These are phyloP conservation scores for Echites panduratus DNA, from an alignment of 257 asterid genomes.

Conservation along the genomic window DNA sequence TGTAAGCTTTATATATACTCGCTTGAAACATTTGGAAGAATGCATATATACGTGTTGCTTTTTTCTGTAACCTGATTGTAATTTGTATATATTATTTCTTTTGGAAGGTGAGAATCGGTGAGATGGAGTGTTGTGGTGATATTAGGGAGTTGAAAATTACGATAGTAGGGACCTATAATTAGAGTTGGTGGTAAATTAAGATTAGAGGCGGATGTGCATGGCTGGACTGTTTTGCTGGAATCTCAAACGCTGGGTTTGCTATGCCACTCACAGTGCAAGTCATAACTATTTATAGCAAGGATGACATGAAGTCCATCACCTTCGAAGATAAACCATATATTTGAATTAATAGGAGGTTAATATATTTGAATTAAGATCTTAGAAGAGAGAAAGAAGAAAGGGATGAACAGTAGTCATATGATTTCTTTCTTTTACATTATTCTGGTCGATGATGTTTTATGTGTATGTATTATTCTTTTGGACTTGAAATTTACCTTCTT, in stretches of 20 bases:
- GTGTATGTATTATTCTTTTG: not conserved
- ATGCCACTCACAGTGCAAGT: too few species aligned
- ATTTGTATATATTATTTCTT: too few species aligned
- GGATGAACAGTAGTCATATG: not conserved
- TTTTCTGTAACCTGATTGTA: not conserved
- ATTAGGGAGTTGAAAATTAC: not conserved
- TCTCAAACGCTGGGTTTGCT: too few species aligned
- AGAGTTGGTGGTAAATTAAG: not conserved
- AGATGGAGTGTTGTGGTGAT: not conserved
- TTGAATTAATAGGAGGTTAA: not conserved
- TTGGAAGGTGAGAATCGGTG: not conserved
- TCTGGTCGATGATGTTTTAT: not conserved
- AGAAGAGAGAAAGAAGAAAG: not conserved
- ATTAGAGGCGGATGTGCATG: not conserved
- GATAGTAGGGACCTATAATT: not conserved
- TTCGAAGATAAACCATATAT: too few species aligned
- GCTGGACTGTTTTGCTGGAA: not conserved
- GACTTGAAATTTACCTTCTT: too few species aligned
- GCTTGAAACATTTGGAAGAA: not conserved
- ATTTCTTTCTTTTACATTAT: not conserved
- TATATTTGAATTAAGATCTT: not conserved
- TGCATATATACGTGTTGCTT: not conserved
- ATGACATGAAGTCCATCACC: too few species aligned
- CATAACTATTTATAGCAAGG: too few species aligned
- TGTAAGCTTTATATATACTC: slow-evolving; percentile 30